Percentiles rank a stretch among this genome's conserved stretches.
These are phyloP conservation scores for Cordyceps tenuipes DNA, from an alignment of 2,329 filamentous ascomycete species.

Conservation along the genomic window DNA sequence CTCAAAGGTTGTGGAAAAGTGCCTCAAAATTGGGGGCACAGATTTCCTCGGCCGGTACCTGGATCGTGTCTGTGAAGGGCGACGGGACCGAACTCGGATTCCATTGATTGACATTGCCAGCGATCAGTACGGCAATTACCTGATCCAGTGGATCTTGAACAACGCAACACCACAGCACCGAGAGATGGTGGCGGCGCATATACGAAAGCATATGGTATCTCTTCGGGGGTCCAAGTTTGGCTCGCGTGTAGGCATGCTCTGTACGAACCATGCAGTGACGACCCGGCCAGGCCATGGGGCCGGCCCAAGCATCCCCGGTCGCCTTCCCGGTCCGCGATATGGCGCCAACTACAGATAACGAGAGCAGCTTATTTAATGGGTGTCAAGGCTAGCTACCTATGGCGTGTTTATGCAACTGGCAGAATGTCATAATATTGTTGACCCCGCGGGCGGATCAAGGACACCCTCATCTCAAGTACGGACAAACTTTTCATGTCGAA, in stretches of 20 bases:
- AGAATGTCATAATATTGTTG: slow-evolving; percentile 12
- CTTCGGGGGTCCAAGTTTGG: slow-evolving; percentile 97
- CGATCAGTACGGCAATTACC: slow-evolving; percentile 97
- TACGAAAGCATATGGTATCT: slow-evolving; percentile 99
- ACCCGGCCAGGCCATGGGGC: slow-evolving; percentile 82
- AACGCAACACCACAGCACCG: slow-evolving; percentile 81
- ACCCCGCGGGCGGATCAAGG: slow-evolving; percentile 15
- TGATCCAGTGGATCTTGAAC: slow-evolving; percentile 94
- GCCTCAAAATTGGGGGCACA: slow-evolving; percentile 85
- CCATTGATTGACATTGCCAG: slow-evolving; percentile 96
- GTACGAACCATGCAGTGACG: slow-evolving; percentile 84
- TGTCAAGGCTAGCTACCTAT: slow-evolving; percentile 1
- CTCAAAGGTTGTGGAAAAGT: slow-evolving; percentile 98
- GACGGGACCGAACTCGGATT: slow-evolving; percentile 84
- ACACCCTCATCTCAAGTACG: slow-evolving; percentile 14
- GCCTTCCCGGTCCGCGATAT: slow-evolving; percentile 51
- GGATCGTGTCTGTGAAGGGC: slow-evolving; percentile 86
- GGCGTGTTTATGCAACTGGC: slow-evolving; percentile 10
- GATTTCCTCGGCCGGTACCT: slow-evolving; percentile 92
- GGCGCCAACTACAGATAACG: slow-evolving; percentile 44
- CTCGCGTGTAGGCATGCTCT: slow-evolving; percentile 96
- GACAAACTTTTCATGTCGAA: slow-evolving; percentile 24
- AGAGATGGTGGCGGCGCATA: slow-evolving; percentile 86
- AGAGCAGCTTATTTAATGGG: slow-evolving; percentile 22
- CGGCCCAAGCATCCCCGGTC: slow-evolving; percentile 53